Evolutionary conservation across 192 early-diverging fungal genomes (phyloP).

Genomic region (Irineochytrium annulatum): DNA sequence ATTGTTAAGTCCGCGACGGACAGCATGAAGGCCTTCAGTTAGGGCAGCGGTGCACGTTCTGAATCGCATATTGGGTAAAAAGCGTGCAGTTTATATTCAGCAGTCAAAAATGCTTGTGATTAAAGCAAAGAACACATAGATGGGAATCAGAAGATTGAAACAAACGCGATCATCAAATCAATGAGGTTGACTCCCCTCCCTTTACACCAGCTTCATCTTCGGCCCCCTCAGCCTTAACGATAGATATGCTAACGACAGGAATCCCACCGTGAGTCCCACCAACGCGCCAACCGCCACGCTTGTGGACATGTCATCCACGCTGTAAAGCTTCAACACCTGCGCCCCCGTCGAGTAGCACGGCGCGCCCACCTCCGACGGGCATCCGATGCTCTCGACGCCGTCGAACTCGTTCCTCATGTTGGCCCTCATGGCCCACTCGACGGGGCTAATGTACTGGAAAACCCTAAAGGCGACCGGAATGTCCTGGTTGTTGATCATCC

Average conservation of each 20-base stretch:
- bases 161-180: too few relatives aligned
- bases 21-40: too few relatives aligned
- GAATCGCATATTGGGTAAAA: too few relatives aligned
- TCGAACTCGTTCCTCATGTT: constrained; percentile 4
- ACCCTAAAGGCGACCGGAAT: constrained; percentile 23
- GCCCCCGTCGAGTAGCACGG: background rate
- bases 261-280: background rate
- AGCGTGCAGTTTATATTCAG: too few relatives aligned
- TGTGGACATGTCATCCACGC: background rate
- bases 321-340: background rate
- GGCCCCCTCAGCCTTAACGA: background rate
- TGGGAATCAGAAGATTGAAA: too few relatives aligned
- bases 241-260: background rate
- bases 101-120: too few relatives aligned
- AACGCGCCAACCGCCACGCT: background rate
- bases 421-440: background rate
- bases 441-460: constrained; percentile 4
- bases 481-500: constrained; percentile 24
- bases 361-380: background rate
- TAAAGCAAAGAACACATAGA: too few relatives aligned
- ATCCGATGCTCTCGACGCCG: background rate
- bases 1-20: too few relatives aligned
- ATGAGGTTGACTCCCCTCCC: too few relatives aligned
- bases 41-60: too few relatives aligned
- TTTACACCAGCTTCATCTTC: constrained; percentile 2